Conservation (phyloP, 2,329 filamentous ascomycete species). For the Trichoderma endophyticum region DNA sequence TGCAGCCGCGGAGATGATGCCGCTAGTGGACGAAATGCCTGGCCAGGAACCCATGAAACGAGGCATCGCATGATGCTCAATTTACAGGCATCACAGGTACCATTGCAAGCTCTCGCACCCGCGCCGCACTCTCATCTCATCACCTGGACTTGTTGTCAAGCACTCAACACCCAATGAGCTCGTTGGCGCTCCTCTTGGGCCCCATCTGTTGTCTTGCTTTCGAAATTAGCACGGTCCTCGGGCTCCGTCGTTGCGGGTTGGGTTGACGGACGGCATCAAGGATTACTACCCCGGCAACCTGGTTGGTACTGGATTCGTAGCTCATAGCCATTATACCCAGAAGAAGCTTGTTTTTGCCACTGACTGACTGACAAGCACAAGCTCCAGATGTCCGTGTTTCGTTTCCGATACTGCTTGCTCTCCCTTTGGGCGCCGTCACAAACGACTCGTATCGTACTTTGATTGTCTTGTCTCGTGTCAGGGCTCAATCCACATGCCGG, state of each 20-base stretch:
- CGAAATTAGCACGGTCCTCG: neutral
- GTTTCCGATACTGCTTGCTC: neutral
- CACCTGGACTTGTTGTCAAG: neutral
- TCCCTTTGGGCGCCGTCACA: neutral
- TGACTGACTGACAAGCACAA: neutral
- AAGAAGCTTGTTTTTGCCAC: neutral
- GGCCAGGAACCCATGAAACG: neutral
- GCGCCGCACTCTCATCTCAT: neutral
- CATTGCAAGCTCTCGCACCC: neutral
- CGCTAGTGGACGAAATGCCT: neutral
- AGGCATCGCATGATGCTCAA: neutral
- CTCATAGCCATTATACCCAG: neutral
- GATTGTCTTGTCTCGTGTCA: neutral
- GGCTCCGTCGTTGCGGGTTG: neutral
- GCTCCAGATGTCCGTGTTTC: neutral
- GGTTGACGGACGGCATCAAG: neutral
- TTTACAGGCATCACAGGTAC: neutral
- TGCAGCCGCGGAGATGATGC: neutral
- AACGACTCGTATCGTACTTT: neutral
- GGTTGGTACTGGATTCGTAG: neutral
- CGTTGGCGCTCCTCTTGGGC: neutral
- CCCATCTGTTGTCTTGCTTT: neutral
- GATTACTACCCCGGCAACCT: neutral
- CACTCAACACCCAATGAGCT: neutral
- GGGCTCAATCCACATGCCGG: neutral